phyloP scores from a whole-genome alignment of 805 yeast genomes.

The Clavispora santaluciae region DNA sequence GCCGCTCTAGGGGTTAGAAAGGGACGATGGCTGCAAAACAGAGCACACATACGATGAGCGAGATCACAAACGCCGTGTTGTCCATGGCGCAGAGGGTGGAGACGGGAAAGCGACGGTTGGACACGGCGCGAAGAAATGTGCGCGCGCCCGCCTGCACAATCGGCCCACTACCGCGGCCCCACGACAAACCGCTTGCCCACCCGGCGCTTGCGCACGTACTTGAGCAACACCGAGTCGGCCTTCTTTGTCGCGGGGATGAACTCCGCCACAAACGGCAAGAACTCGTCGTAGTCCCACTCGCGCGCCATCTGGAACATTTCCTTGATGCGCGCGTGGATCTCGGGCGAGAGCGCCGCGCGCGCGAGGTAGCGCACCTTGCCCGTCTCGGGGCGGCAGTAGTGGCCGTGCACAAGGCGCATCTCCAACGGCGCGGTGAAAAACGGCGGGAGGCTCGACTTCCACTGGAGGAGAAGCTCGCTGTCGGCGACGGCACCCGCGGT shows the following conservation, averaged over 20 bases:
- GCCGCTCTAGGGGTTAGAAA: constrained; percentile 51
- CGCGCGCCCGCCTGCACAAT: not conserved
- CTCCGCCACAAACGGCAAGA: constrained; percentile 28
- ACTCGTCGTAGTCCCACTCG: constrained; percentile 39
- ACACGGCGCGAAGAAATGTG: no score
- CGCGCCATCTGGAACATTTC: constrained; percentile 27
- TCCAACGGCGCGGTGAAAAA: constrained; percentile 59
- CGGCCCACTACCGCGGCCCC: constrained; percentile 10
- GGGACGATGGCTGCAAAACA: not conserved
- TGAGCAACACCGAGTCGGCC: constrained; percentile 33
- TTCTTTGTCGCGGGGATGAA: constrained; percentile 34
- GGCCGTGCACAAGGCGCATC: constrained; percentile 49
- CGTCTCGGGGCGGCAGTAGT: constrained; percentile 44
- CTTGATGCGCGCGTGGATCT: constrained; percentile 22
- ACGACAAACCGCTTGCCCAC: constrained; percentile 31
- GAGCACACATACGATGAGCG: constrained; percentile 28
- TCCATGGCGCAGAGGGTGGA: constrained; percentile 17
- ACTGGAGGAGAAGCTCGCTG: constrained; percentile 57
- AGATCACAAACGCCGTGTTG: constrained; percentile 23
- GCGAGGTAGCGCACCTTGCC: constrained; percentile 52
- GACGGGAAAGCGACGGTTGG: no score
- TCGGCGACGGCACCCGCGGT: constrained; percentile 9
- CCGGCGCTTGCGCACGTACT: constrained; percentile 33
- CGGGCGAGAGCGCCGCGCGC: constrained; percentile 40
- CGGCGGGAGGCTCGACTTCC: constrained; percentile 62